These are phyloP conservation scores for Ustilago sp. DNA, from an alignment of 1,284 basidiomycete species.

Conservation along the genomic window DNA sequence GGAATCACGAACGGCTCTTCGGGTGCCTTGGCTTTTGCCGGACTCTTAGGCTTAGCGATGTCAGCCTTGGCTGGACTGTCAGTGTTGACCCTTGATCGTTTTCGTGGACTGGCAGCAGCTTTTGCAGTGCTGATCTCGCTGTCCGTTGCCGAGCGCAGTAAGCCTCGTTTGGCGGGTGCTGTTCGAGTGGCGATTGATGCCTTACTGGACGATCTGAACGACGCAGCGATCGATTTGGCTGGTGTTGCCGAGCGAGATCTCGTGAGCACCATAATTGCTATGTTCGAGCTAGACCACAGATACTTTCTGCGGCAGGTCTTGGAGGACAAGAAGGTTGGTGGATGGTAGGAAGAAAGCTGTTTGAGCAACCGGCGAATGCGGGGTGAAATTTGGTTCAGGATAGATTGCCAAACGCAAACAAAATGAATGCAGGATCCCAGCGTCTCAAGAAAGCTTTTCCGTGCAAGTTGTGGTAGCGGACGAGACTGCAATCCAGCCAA, in stretches of 20 bases:
- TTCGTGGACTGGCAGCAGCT: neutral
- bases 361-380: constrained; percentile 5
- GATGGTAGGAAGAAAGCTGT: neutral
- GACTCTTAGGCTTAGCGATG: neutral
- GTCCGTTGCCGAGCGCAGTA: constrained; percentile 42
- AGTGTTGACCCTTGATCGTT: constrained; percentile 6
- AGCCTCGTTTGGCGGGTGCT: constrained; percentile 13
- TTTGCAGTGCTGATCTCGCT: constrained; percentile 15
- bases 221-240: constrained; percentile 34
- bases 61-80: neutral
- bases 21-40: constrained; percentile 23
- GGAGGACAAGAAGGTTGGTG: neutral
- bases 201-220: constrained; percentile 32
- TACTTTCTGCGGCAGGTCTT: neutral
- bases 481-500: constrained; percentile 2
- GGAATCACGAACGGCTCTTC: constrained; percentile 50
- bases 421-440: constrained; percentile 19
- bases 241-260: constrained; percentile 47
- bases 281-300: neutral
- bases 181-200: constrained; percentile 32
- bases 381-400: neutral
- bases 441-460: neutral
- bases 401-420: constrained; percentile 14
- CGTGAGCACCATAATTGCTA: constrained; percentile 34
- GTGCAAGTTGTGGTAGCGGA: constrained; percentile 6